phyloP scores from a whole-genome alignment of 345 rosid genomes.

The Aurinia saxatilis region DNA sequence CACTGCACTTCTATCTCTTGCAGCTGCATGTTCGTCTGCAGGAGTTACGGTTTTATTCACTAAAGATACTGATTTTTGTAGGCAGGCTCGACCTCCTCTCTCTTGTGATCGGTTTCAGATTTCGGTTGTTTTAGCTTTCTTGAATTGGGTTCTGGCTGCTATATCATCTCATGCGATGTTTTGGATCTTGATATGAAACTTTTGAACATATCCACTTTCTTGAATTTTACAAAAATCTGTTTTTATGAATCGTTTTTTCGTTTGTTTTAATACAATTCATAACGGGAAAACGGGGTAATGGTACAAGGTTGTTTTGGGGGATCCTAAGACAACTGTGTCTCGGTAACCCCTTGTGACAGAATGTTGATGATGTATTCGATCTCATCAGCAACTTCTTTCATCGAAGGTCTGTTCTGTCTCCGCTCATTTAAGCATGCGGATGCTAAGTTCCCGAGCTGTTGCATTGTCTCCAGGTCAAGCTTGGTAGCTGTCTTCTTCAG shows the following conservation, averaged over 20 bases:
- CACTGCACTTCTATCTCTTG: slow-evolving; percentile 74
- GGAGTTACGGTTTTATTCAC: slow-evolving; percentile 72
- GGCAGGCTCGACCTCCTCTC: slow-evolving; percentile 13
- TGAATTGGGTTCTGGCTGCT: slow-evolving; percentile 61
- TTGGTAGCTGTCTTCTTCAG: slow-evolving; percentile 27
- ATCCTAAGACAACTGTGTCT: slow-evolving; percentile 14
- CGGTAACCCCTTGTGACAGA: slow-evolving; percentile 21
- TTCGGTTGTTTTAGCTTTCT: slow-evolving; percentile 60
- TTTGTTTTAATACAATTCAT: background rate
- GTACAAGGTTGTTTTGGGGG: slow-evolving; percentile 6
- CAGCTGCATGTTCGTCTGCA: slow-evolving; percentile 88
- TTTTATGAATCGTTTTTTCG: background rate
- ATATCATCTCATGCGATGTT: slow-evolving; percentile 80
- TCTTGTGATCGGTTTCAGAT: slow-evolving; percentile 55
- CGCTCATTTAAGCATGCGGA: slow-evolving; percentile 24
- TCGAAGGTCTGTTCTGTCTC: slow-evolving; percentile 33
- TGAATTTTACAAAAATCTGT: background rate
- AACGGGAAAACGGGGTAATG: background rate
- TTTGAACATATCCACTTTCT: slow-evolving; percentile 15
- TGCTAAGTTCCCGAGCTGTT: slow-evolving; percentile 24
- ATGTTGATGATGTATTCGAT: slow-evolving; percentile 36
- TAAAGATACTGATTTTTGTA: slow-evolving; percentile 66
- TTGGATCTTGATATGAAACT: slow-evolving; percentile 67
- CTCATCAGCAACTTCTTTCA: slow-evolving; percentile 50
- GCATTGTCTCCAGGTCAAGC: slow-evolving; percentile 22